Conservation (phyloP, 495 filamentous ascomycete species). For the Antarctomyces pellizariae region DNA sequence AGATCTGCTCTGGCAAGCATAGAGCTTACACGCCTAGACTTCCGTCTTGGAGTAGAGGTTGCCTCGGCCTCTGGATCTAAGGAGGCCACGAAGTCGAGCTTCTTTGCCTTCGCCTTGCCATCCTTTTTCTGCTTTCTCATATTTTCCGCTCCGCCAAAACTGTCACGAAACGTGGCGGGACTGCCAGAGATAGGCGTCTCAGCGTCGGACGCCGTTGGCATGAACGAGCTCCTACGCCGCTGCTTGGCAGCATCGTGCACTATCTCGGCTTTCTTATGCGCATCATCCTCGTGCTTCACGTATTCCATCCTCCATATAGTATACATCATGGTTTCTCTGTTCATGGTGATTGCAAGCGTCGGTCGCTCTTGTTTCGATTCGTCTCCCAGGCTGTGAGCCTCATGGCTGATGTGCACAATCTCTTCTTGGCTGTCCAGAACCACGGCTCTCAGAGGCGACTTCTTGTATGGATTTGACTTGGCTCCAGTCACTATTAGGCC, state of each 20-base stretch:
- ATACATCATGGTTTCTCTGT: slow-evolving; percentile 44
- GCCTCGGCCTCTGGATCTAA: slow-evolving; percentile 58
- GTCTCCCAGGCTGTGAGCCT: too few relatives aligned
- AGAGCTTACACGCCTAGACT: slow-evolving; percentile 77
- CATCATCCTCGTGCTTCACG: slow-evolving; percentile 32
- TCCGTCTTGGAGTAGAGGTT: slow-evolving; percentile 39
- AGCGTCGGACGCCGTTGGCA: slow-evolving; percentile 51
- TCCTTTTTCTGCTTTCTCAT: slow-evolving; percentile 19
- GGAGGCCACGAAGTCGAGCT: slow-evolving; percentile 42
- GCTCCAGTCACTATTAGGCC: slow-evolving; percentile 67
- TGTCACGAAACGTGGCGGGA: slow-evolving; percentile 25
- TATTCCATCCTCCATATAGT: slow-evolving; percentile 62
- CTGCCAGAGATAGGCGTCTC: slow-evolving; percentile 45
- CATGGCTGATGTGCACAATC: too few relatives aligned
- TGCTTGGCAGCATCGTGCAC: slow-evolving; percentile 31
- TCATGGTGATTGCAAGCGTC: slow-evolving; percentile 61
- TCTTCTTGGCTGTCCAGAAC: slow-evolving; percentile 50
- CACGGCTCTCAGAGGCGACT: too few relatives aligned
- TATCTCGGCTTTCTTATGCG: slow-evolving; percentile 22
- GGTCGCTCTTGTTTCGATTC: slow-evolving; percentile 30
- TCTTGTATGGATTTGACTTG: too few relatives aligned
- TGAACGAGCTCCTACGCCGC: slow-evolving; percentile 67
- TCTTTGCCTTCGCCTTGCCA: slow-evolving; percentile 13
- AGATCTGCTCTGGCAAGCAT: slow-evolving; percentile 78
- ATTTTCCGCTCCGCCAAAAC: slow-evolving; percentile 21